Conservation (phyloP, 2,329 filamentous ascomycete species). For the Endothia cerciana region DNA sequence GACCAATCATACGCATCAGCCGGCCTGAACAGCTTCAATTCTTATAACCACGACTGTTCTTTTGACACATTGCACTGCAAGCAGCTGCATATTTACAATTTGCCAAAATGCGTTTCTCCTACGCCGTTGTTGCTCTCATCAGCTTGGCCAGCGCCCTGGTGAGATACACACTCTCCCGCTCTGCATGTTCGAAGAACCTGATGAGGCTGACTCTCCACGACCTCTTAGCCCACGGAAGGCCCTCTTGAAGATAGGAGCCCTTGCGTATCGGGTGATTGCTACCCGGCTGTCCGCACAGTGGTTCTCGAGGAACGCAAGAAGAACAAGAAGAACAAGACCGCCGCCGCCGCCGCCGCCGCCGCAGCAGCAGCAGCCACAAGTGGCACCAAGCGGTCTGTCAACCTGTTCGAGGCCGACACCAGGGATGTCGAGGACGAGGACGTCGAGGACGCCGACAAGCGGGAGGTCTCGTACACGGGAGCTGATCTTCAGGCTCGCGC, state of each 20-base stretch:
- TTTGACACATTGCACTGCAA: not conserved
- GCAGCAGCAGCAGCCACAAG: not conserved
- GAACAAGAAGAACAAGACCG: constrained; percentile 2
- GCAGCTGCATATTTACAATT: not conserved
- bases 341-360: not conserved
- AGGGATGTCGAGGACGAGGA: not conserved
- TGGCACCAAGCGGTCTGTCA: not conserved
- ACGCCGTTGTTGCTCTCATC: constrained; percentile 14
- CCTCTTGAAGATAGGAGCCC: not conserved
- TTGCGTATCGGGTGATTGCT: not conserved
- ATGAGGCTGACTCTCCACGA: not conserved
- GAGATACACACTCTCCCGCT: not conserved
- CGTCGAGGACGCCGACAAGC: not conserved
- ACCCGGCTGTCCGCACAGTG: not conserved
- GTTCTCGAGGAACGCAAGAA: constrained; percentile 16
- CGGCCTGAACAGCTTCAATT: constrained; percentile 4
- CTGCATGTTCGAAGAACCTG: too few relatives aligned
- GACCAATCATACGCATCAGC: not conserved
- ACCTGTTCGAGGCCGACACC: constrained; percentile 8
- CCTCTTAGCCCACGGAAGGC: not conserved
- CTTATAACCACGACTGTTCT: not conserved
- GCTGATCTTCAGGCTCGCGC: not conserved
- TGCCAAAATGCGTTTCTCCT: constrained; percentile 27
- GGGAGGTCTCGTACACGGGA: not conserved
- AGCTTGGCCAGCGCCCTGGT: constrained; percentile 24